These are phyloP conservation scores for Linum tenue DNA, from an alignment of 345 rosid species.

Conservation along the genomic window DNA sequence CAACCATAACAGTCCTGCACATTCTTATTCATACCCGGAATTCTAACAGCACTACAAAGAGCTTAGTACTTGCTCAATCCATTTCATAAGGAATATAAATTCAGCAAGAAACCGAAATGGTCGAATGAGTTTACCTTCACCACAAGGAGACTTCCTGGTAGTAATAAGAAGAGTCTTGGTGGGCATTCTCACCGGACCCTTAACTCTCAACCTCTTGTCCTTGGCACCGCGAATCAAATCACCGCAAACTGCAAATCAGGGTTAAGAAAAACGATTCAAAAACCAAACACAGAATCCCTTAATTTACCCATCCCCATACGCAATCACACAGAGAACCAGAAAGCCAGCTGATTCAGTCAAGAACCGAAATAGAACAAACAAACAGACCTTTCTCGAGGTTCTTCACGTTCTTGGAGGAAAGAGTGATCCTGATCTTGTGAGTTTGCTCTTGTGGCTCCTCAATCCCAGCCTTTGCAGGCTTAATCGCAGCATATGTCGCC, in stretches of 20 bases:
- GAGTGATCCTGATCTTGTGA: conserved; percentile 72
- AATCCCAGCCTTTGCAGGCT: conserved; percentile 41
- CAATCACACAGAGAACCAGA: neutral
- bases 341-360: neutral
- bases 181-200: conserved; percentile 59
- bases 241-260: conserved; percentile 29
- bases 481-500: neutral
- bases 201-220: conserved; percentile 45
- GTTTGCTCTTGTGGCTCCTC: conserved; percentile 57
- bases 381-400: conserved; percentile 58
- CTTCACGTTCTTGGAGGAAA: conserved; percentile 64
- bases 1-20: no score
- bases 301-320: no score
- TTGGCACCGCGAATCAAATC: conserved; percentile 55
- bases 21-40: no score
- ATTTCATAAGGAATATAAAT: neutral
- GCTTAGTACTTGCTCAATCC: no score
- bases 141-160: conserved; percentile 54
- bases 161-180: conserved; percentile 49
- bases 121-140: conserved; percentile 39
- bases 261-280: neutral
- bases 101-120: neutral
- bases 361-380: neutral
- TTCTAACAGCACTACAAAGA: no score
- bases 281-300: no score